Percentiles rank a stretch among this genome's conserved stretches.
Evolutionary conservation across 2,329 filamentous ascomycete species (phyloP).

Genomic region (Ustilaginoidea virens): DNA sequence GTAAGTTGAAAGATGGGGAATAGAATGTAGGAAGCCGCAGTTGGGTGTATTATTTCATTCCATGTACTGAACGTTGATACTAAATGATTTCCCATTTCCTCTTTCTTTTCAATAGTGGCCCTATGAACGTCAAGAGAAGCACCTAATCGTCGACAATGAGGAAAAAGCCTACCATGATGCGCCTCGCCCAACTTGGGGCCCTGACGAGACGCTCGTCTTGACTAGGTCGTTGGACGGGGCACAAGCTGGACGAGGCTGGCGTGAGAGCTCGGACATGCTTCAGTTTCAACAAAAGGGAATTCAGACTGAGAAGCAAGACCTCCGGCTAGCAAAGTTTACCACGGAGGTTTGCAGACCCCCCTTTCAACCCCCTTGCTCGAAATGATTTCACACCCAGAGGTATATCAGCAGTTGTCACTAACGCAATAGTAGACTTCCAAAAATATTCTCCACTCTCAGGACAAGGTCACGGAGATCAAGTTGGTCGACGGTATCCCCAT

Average conservation of each 20-base stretch:
- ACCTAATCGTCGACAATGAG: slow-evolving; percentile 43
- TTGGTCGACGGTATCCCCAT: slow-evolving; percentile 43
- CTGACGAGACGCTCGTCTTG: slow-evolving; percentile 58
- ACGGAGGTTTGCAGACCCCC: slow-evolving; percentile 28
- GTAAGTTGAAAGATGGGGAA: background rate
- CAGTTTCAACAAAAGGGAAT: slow-evolving; percentile 28
- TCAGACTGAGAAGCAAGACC: slow-evolving; percentile 46
- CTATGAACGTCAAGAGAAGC: slow-evolving; percentile 65
- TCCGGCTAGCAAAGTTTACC: slow-evolving; percentile 49
- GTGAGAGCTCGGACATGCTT: slow-evolving; percentile 15
- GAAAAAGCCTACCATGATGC: slow-evolving; percentile 58
- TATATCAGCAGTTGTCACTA: no score
- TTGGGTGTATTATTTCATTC: slow-evolving; percentile 1
- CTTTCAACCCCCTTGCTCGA: no score
- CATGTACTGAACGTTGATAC: slow-evolving; percentile 19
- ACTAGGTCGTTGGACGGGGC: slow-evolving; percentile 21
- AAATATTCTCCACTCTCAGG: slow-evolving; percentile 38
- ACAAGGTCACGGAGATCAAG: slow-evolving; percentile 36
- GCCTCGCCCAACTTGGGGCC: slow-evolving; percentile 67
- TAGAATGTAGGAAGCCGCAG: background rate
- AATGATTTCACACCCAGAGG: no score
- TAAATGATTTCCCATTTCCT: slow-evolving; percentile 17
- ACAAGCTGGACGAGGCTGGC: slow-evolving; percentile 15
- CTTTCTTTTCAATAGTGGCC: slow-evolving; percentile 53
- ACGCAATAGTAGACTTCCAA: slow-evolving; percentile 31